Evolutionary conservation across 1,284 basidiomycete genomes (phyloP).

Genomic region (Austropuccinia psidii): DNA sequence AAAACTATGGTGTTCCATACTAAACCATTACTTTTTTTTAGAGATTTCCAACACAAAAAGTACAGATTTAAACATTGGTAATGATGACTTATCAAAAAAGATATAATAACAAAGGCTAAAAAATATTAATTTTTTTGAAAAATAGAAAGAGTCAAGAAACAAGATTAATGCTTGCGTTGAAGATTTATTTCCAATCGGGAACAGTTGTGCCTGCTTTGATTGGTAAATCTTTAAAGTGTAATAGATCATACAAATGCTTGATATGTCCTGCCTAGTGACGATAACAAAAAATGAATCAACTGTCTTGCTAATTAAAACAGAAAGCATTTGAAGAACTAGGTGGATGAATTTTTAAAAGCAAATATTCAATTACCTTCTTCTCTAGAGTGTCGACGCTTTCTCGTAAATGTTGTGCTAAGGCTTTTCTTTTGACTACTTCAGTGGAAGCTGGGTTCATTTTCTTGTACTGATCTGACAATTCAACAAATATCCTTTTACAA

Average conservation of each 20-base stretch:
- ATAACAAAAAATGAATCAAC: background rate
- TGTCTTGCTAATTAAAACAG: background rate
- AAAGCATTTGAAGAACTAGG: background rate
- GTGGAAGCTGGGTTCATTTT: conserved; percentile 17
- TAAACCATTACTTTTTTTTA: too few species aligned
- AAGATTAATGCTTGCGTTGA: too few species aligned
- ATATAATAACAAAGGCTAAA: too few species aligned
- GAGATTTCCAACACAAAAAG: too few species aligned
- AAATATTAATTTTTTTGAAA: too few species aligned
- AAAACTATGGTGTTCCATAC: too few species aligned
- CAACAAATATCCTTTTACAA: conserved; percentile 19
- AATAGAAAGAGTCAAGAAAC: too few species aligned
- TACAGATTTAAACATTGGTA: too few species aligned
- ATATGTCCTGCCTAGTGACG: conserved; percentile 11
- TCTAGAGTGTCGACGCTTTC: conserved; percentile 35
- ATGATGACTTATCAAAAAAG: too few species aligned
- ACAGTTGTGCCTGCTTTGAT: conserved; percentile 2
- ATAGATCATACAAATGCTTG: conserved; percentile 9
- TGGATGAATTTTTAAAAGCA: background rate
- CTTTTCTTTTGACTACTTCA: conserved; percentile 18
- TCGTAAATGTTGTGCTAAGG: conserved; percentile 23
- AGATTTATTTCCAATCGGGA: too few species aligned
- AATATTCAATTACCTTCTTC: conserved; percentile 10
- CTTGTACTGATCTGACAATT: conserved; percentile 27
- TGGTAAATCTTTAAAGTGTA: conserved; percentile 17